Evolutionary conservation across 805 yeast species (phyloP).

Genomic region (Yarrowia divulgata): DNA sequence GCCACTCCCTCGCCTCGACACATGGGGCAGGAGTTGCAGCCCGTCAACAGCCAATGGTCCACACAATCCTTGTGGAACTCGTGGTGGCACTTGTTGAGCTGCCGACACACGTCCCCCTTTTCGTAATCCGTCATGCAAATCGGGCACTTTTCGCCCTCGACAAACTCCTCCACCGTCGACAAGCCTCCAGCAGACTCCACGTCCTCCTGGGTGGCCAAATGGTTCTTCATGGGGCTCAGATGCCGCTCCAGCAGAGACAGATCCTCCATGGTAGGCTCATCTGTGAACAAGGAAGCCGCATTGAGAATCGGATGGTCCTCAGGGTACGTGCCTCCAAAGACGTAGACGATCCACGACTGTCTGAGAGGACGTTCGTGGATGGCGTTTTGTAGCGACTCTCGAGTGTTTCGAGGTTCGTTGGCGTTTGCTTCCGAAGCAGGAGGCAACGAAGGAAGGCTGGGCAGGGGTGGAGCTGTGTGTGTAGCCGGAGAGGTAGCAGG

Average conservation of each 20-base stretch:
- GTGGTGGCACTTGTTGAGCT: constrained; percentile 57
- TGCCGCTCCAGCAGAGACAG: constrained; percentile 57
- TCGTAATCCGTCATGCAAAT: constrained; percentile 62
- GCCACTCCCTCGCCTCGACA: constrained; percentile 59
- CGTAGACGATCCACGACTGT: constrained; percentile 68
- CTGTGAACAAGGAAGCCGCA: constrained; percentile 58
- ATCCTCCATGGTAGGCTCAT: constrained; percentile 61
- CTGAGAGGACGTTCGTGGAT: constrained; percentile 43
- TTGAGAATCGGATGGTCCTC: constrained; percentile 58
- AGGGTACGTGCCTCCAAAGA: constrained; percentile 64
- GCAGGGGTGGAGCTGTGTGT: not conserved
- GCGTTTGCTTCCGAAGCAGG: not conserved
- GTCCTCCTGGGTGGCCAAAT: constrained; percentile 55
- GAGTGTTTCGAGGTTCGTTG: constrained; percentile 23
- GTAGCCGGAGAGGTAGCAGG: not conserved
- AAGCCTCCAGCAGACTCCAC: constrained; percentile 54
- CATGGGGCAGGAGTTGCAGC: constrained; percentile 65
- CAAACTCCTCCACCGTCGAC: constrained; percentile 45
- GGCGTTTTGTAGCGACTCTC: constrained; percentile 17
- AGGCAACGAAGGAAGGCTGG: constrained; percentile 14
- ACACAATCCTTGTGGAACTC: constrained; percentile 63
- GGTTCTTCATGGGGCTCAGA: constrained; percentile 57
- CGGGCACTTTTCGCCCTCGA: constrained; percentile 55
- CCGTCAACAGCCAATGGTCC: constrained; percentile 63
- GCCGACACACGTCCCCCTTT: constrained; percentile 57